Percentiles rank a stretch among this genome's conserved stretches.
These are phyloP conservation scores for Chaetomiaceae sp. DNA, from an alignment of 2,329 filamentous ascomycete species.

Conservation along the genomic window DNA sequence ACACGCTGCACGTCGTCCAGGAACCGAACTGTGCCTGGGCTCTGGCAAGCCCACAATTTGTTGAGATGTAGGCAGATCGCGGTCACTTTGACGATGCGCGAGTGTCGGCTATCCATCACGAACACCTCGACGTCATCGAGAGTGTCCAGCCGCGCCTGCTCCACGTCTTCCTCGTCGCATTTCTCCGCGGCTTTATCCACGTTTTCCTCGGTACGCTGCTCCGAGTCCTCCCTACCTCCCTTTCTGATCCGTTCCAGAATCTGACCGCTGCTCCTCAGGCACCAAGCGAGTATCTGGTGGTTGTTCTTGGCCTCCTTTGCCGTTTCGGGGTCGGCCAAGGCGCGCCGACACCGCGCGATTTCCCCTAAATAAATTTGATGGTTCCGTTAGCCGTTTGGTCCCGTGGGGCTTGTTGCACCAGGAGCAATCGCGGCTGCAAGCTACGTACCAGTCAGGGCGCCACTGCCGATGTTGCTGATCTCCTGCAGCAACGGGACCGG, in stretches of 20 bases:
- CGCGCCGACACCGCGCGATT: not conserved
- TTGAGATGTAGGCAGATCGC: not conserved
- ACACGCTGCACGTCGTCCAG: not conserved
- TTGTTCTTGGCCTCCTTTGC: not conserved
- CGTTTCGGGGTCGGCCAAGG: not conserved
- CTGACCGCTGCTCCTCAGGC: not conserved
- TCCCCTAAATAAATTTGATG: not conserved
- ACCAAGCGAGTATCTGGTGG: not conserved
- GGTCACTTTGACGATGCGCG: not conserved
- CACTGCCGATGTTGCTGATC: constrained; percentile 3
- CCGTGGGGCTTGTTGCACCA: not conserved
- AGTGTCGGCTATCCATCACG: not conserved
- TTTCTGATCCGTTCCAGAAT: too few species aligned
- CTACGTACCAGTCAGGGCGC: not conserved
- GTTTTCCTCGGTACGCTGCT: not conserved
- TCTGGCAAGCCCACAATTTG: not conserved
- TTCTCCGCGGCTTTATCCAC: too few species aligned
- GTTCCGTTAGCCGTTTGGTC: not conserved
- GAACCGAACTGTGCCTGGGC: not conserved
- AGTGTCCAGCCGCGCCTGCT: not conserved
- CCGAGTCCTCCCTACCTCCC: not conserved
- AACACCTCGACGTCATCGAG: not conserved
- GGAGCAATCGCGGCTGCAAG: too few species aligned
- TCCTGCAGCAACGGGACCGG: not conserved
- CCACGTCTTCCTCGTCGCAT: not conserved